These are phyloP conservation scores for Talaromyces nanjingensis DNA, from an alignment of 495 filamentous ascomycete genomes.

Conservation along the genomic window DNA sequence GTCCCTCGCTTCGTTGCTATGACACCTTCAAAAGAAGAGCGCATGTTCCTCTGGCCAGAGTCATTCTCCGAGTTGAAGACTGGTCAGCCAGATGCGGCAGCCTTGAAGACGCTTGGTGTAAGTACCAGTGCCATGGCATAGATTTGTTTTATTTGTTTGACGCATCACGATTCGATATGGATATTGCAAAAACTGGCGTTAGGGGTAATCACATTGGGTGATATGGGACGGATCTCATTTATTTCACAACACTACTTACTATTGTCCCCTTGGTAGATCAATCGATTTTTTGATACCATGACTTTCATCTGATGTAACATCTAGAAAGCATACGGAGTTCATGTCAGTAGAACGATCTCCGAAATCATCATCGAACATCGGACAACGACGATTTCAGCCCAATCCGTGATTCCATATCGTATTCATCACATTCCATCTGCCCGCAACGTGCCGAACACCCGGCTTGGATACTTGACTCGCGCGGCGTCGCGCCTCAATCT, in stretches of 20 bases:
- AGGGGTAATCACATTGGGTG: neutral
- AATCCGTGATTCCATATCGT: neutral
- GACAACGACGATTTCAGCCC: neutral
- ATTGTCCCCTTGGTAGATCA: neutral
- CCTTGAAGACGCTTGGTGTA: neutral
- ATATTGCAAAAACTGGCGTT: neutral
- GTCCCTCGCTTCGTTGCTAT: conserved; percentile 50
- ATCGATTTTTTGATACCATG: neutral
- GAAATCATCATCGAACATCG: neutral
- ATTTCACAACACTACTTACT: neutral
- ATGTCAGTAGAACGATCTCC: neutral
- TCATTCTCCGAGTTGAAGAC: conserved; percentile 44
- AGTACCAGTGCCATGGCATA: neutral
- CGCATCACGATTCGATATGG: neutral
- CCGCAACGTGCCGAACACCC: neutral
- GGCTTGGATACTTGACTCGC: neutral
- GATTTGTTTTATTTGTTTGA: neutral
- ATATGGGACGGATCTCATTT: neutral
- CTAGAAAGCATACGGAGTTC: neutral
- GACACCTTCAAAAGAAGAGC: conserved; percentile 53
- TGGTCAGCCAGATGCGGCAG: neutral
- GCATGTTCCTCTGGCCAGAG: conserved; percentile 62
- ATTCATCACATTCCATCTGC: neutral
- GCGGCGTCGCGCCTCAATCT: neutral
- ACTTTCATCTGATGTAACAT: neutral